phyloP scores from a whole-genome alignment of 345 rosid species.

The Populus ilicifolia region DNA sequence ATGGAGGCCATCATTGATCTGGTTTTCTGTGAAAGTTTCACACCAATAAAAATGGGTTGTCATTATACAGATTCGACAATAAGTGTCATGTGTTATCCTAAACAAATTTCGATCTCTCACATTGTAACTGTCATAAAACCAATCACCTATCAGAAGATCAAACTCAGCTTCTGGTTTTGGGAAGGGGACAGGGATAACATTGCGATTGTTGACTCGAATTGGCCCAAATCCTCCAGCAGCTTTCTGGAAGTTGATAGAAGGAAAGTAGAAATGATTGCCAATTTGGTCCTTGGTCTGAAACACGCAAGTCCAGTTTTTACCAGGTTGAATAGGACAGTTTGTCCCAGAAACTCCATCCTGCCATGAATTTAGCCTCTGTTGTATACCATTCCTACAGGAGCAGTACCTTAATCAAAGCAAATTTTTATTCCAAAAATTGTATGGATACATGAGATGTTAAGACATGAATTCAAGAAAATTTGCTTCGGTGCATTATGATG shows the following conservation, averaged over 20 bases:
- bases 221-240: constrained; percentile 82
- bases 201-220: constrained; percentile 61
- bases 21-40: constrained; percentile 19
- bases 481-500: too few relatives aligned
- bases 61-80: background rate
- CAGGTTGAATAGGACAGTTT: constrained; percentile 79
- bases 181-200: constrained; percentile 67
- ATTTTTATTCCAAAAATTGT: background rate
- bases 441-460: background rate
- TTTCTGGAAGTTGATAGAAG: constrained; percentile 61
- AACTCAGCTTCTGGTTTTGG: constrained; percentile 67
- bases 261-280: constrained; percentile 79
- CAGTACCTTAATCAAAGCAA: background rate
- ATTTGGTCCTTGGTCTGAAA: constrained; percentile 89
- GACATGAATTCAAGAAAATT: background rate
- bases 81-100: background rate
- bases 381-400: constrained; percentile 60
- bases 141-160: constrained; percentile 67
- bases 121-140: constrained; percentile 39
- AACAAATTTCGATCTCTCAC: constrained; percentile 6
- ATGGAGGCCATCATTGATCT: constrained; percentile 16
- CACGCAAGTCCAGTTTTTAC: constrained; percentile 82
- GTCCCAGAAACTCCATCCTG: constrained; percentile 88
- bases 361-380: constrained; percentile 83
- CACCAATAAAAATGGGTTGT: background rate